Percentiles rank a stretch among this genome's conserved stretches.
Evolutionary conservation across 2,329 filamentous ascomycete genomes (phyloP).

Genomic region (Cladorrhinum sp.): DNA sequence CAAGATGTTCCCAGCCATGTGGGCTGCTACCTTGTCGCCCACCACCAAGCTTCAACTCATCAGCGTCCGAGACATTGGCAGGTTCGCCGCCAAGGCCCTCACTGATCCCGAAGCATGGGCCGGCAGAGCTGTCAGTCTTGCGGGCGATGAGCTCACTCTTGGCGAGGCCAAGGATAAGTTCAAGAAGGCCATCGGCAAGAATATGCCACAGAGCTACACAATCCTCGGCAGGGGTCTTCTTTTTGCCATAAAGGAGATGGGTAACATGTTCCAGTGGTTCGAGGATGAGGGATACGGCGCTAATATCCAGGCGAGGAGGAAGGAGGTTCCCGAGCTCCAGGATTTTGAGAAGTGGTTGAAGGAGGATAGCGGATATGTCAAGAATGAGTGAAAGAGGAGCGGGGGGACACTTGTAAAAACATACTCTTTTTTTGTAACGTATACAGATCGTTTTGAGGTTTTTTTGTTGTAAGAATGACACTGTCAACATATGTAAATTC

Average conservation of each 20-base stretch:
- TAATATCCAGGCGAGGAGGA: conserved; percentile 34
- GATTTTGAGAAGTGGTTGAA: conserved; percentile 39
- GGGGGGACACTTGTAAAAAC: background rate
- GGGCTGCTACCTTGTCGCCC: conserved; percentile 27
- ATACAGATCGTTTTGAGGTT: no score
- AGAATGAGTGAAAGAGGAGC: background rate
- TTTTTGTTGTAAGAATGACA: no score
- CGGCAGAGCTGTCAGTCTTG: conserved; percentile 34
- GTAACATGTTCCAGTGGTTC: conserved; percentile 39
- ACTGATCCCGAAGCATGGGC: conserved; percentile 28
- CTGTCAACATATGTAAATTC: no score
- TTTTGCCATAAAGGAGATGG: conserved; percentile 31
- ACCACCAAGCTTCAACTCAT: conserved; percentile 37
- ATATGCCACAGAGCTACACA: conserved; percentile 34
- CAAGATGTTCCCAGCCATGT: conserved; percentile 34
- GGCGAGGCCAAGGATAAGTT: conserved; percentile 32
- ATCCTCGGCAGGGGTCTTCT: conserved; percentile 32
- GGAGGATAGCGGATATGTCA: conserved; percentile 33
- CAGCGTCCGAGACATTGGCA: conserved; percentile 39
- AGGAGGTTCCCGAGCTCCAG: conserved; percentile 32
- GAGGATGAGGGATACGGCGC: conserved; percentile 40
- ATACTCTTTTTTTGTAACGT: background rate
- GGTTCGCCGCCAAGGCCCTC: conserved; percentile 36
- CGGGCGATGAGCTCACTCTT: conserved; percentile 36
- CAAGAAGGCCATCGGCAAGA: conserved; percentile 27